These are phyloP conservation scores for Xylaria sp. DNA, from an alignment of 495 filamentous ascomycete species.

Conservation along the genomic window DNA sequence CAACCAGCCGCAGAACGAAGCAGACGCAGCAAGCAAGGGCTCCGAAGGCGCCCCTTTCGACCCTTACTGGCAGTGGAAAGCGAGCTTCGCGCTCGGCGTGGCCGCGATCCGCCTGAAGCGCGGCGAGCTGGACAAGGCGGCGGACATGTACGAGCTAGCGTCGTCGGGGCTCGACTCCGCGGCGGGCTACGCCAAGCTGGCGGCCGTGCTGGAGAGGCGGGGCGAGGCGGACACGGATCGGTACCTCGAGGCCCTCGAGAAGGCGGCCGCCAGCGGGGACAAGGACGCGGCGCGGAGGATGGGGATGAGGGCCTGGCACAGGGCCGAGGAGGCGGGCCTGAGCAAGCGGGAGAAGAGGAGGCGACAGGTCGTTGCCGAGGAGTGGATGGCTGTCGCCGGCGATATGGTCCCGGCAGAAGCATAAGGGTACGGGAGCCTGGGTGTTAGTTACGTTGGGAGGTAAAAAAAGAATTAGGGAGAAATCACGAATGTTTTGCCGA, in stretches of 20 bases:
- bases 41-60: not conserved
- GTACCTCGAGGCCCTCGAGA: constrained; percentile 33
- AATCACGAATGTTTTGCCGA: not conserved
- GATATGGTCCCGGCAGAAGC: not conserved
- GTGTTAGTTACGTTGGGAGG: not conserved
- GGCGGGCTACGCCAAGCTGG: constrained; percentile 34
- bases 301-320: constrained; percentile 22
- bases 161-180: constrained; percentile 41
- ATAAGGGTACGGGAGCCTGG: not conserved
- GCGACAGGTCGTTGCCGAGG: constrained; percentile 30
- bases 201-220: constrained; percentile 33
- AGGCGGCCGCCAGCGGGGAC: constrained; percentile 40
- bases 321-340: constrained; percentile 17
- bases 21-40: not conserved
- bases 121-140: constrained; percentile 32
- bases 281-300: constrained; percentile 33
- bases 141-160: constrained; percentile 31
- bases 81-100: constrained; percentile 35
- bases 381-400: constrained; percentile 33
- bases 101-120: constrained; percentile 34
- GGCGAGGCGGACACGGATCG: not conserved
- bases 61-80: constrained; percentile 45
- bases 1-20: not conserved
- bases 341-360: constrained; percentile 28
- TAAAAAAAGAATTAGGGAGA: not conserved